Evolutionary conservation across 139 green algal species (phyloP).

Genomic region (Closterium sp.): DNA sequence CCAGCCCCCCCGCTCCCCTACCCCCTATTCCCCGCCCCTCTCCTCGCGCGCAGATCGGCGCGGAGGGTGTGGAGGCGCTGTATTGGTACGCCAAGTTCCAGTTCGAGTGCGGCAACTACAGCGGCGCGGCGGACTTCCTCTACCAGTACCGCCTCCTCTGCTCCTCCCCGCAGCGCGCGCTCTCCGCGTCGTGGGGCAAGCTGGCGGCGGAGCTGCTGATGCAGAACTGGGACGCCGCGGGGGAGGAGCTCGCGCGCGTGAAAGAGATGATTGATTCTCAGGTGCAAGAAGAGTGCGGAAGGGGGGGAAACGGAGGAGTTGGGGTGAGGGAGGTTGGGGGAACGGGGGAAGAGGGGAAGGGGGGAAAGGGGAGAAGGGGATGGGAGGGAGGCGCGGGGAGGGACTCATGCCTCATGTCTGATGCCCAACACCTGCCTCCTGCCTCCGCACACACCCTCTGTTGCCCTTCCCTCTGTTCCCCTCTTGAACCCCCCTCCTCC

Average conservation of each 20-base stretch:
- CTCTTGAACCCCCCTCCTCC: too few relatives aligned
- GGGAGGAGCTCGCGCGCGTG: conserved; percentile 90
- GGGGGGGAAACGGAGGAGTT: too few relatives aligned
- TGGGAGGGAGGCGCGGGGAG: too few relatives aligned
- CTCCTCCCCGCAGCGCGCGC: conserved; percentile 75
- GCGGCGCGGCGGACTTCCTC: conserved; percentile 79
- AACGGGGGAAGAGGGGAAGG: too few relatives aligned
- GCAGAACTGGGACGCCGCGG: conserved; percentile 79
- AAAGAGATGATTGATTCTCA: conserved; percentile 88
- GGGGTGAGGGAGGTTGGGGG: too few relatives aligned
- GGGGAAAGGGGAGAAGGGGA: too few relatives aligned
- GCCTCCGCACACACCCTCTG: too few relatives aligned
- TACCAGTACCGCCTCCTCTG: conserved; percentile 89
- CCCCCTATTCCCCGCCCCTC: conserved; percentile 31
- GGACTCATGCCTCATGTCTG: too few relatives aligned
- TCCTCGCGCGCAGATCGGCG: conserved; percentile 63
- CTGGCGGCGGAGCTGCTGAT: conserved; percentile 92
- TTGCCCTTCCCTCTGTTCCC: too few relatives aligned
- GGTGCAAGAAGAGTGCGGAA: too few relatives aligned
- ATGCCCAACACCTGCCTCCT: too few relatives aligned
- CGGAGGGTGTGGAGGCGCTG: conserved; percentile 92
- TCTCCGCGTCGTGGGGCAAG: conserved; percentile 93
- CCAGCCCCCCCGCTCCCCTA: background rate
- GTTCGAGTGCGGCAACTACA: conserved; percentile 99
- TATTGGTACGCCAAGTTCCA: conserved; percentile 98